These are phyloP conservation scores for Nigrospora osmanthi DNA, from an alignment of 2,329 filamentous ascomycete species.

Conservation along the genomic window DNA sequence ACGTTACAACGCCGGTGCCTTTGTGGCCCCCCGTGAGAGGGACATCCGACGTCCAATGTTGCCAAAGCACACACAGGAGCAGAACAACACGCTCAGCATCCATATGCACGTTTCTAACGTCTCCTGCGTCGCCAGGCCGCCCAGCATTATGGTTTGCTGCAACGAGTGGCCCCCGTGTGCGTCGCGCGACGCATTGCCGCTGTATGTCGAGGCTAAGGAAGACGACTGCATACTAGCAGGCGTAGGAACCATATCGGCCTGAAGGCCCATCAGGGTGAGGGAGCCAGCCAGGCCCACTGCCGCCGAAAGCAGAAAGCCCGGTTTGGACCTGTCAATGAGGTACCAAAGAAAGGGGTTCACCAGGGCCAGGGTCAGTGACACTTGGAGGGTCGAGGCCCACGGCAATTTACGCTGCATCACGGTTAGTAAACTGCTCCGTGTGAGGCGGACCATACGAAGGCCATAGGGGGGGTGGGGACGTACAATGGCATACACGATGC, in stretches of 20 bases:
- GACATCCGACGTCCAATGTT: constrained; percentile 82
- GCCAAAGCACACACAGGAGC: constrained; percentile 90
- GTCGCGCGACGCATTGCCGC: constrained; percentile 17
- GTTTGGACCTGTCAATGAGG: constrained; percentile 80
- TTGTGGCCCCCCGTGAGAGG: constrained; percentile 35
- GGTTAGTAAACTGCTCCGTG: constrained; percentile 1
- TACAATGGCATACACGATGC: constrained; percentile 67
- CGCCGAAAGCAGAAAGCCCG: constrained; percentile 74
- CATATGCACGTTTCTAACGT: constrained; percentile 70
- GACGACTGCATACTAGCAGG: constrained; percentile 35
- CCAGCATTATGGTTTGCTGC: constrained; percentile 30
- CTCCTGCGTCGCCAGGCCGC: constrained; percentile 52
- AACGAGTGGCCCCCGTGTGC: constrained; percentile 10
- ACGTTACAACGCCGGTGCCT: constrained; percentile 10
- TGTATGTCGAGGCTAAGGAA: constrained; percentile 6
- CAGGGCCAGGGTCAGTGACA: constrained; percentile 80
- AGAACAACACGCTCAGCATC: constrained; percentile 90
- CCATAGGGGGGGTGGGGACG: constrained; percentile 25
- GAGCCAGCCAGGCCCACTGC: constrained; percentile 69
- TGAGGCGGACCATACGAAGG: neutral
- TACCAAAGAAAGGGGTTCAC: constrained; percentile 96
- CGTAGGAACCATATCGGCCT: constrained; percentile 69
- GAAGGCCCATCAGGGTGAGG: constrained; percentile 62
- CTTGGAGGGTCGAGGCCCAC: constrained; percentile 92
- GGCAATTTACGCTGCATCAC: constrained; percentile 67